Evolutionary conservation across 805 yeast genomes (phyloP).

Genomic region (Kodamaea hsintzibuensis): DNA sequence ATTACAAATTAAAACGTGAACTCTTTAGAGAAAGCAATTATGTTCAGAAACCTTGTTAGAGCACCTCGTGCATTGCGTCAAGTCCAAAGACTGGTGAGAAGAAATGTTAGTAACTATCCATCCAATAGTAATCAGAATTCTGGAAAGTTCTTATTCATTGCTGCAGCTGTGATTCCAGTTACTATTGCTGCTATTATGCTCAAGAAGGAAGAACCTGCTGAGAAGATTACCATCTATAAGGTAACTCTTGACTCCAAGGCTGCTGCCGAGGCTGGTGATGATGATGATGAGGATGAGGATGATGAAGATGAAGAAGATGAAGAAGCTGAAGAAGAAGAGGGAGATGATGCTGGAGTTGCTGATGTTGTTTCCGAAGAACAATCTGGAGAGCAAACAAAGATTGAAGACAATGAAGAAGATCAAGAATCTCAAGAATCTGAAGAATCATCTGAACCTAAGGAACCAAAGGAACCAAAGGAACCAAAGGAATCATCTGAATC

Average conservation of each 20-base stretch:
- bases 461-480: constrained; percentile 73
- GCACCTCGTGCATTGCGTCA: constrained; percentile 14
- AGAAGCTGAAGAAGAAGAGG: constrained; percentile 6
- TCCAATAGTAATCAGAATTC: constrained; percentile 6
- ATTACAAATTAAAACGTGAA: constrained; percentile 2
- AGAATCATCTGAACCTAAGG: constrained; percentile 1
- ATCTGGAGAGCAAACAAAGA: not conserved
- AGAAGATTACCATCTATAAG: constrained; percentile 7
- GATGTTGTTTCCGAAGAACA: constrained; percentile 4
- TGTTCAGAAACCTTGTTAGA: constrained; percentile 23
- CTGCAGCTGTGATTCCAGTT: constrained; percentile 17
- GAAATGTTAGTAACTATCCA: constrained; percentile 12
- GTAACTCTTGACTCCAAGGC: constrained; percentile 4
- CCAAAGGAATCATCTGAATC: too few species aligned
- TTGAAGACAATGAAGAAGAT: constrained; percentile 9
- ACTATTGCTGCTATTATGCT: constrained; percentile 11
- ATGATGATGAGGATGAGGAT: constrained; percentile 11
- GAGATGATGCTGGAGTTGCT: constrained; percentile 1
- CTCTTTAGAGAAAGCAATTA: constrained; percentile 4
- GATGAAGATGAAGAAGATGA: constrained; percentile 12
- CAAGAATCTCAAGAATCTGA: constrained; percentile 2
- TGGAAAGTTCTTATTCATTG: constrained; percentile 12
- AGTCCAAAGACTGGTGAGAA: constrained; percentile 12
- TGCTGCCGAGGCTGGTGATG: not conserved
- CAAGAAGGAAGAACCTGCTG: constrained; percentile 9